Percentiles rank a stretch among this genome's conserved stretches.
phyloP scores from a whole-genome alignment of 352 stramenopile genomes.

The Blastocystis sp. region DNA sequence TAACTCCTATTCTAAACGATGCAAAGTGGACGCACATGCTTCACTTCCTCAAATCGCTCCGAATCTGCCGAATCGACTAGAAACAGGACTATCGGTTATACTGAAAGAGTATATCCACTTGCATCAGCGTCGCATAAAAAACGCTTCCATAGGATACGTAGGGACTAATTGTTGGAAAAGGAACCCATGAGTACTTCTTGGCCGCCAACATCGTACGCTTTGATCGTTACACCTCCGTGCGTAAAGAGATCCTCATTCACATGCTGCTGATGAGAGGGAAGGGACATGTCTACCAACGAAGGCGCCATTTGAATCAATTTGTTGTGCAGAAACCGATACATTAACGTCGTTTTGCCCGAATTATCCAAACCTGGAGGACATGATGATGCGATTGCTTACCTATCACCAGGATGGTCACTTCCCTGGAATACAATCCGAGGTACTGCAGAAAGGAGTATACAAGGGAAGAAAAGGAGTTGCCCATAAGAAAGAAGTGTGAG shows the following conservation, averaged over 20 bases:
- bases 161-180: neutral
- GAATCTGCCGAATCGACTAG: conserved; percentile 16
- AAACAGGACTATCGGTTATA: conserved; percentile 6
- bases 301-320: conserved; percentile 41
- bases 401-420: neutral
- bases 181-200: neutral
- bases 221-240: neutral
- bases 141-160: conserved; percentile 23
- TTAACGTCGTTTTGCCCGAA: neutral
- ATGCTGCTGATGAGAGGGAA: neutral
- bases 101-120: neutral
- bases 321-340: neutral
- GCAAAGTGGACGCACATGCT: neutral
- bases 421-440: neutral
- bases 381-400: neutral
- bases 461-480: neutral
- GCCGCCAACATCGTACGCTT: conserved; percentile 19
- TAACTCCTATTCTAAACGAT: neutral
- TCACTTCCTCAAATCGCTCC: conserved; percentile 8
- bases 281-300: neutral
- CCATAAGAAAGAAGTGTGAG: no score
- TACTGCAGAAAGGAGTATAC: conserved; percentile 17
- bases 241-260: conserved; percentile 39
- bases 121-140: neutral
- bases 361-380: neutral